These are phyloP conservation scores for Sphagnum tenellum DNA, from an alignment of 225 moss, liverwort and hornwort species.

Conservation along the genomic window DNA sequence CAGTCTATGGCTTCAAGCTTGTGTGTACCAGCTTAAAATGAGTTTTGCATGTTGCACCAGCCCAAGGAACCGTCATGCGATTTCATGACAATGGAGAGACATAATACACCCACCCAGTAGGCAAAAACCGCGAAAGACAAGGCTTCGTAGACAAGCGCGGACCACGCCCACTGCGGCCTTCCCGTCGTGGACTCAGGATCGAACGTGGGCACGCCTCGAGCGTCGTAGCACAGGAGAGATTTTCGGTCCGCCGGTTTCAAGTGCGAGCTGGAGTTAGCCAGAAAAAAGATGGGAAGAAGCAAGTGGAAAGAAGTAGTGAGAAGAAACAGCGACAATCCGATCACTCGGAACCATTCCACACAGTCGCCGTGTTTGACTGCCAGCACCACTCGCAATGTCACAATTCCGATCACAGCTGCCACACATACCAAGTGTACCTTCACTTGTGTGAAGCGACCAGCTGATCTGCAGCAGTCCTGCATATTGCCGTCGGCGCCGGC, in stretches of 20 bases:
- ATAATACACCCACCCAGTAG: constrained; percentile 9
- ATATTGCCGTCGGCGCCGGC: neutral
- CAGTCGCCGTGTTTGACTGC: neutral
- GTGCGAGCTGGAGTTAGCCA: constrained; percentile 3
- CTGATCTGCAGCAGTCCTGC: neutral
- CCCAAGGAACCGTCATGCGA: too few relatives aligned
- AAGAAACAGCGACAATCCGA: constrained; percentile 14
- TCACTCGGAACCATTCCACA: constrained; percentile 6
- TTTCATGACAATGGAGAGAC: too few relatives aligned
- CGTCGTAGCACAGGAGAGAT: constrained; percentile 5
- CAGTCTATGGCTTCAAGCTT: too few relatives aligned
- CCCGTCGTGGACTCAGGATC: neutral
- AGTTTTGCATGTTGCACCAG: too few relatives aligned
- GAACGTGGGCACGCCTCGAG: constrained; percentile 11
- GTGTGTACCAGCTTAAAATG: too few relatives aligned
- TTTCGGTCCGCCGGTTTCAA: constrained; percentile 9
- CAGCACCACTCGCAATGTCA: neutral
- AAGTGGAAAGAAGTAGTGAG: constrained; percentile 7
- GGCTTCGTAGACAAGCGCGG: constrained; percentile 5
- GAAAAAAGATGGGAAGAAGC: constrained; percentile 8
- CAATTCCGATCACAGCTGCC: neutral
- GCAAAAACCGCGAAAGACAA: constrained; percentile 1
- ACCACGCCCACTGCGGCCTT: constrained; percentile 11
- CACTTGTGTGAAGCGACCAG: constrained; percentile 23
- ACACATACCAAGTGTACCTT: constrained; percentile 14